Evolutionary conservation across 768 basidiomycete genomes (phyloP), one percentile per base, ranked within the genome.

Genomic region (Phanerochaete sordida): DNA sequence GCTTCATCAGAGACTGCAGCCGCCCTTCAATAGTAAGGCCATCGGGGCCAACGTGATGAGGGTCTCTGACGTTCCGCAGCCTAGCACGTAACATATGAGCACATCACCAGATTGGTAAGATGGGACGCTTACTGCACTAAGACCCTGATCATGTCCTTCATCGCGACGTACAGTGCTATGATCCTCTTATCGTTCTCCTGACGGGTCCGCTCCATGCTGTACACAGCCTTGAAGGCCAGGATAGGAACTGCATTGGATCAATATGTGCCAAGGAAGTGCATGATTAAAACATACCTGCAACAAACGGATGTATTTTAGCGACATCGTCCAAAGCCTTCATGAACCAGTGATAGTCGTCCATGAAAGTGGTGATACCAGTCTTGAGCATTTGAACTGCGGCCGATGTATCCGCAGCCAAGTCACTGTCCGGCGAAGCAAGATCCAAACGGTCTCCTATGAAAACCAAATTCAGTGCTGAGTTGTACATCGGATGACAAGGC

Each of bases 181-280:
- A 83, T 73, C 59, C 80, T 79, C 51, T 74, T 75, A 57, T 83
- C 78, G 54, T 84, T 84, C 30, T 81, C 80, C 43, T 77, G 70
- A 30, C 81, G 72, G 2, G 76, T 77, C 54, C 76, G 51, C 59
- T 83, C 81, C 43, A 83, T 68, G 15, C 75, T 74, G 23, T 81
- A 74, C 3, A 80, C 80, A 0, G 79, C 70, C 44, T 78, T 74
- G 68, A 84, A 84, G 0, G 81, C 81, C 8, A 76, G 63, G 19
- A 82, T 77, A 28, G 75, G 78, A 33, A 78, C 82, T 73, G 11
- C 11, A 8, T 26, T 33, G 8, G 1, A 6, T 51, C 50, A 33
- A 15, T 13, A 3, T n/a, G 12, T 51, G 28, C 9, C 50, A 16
- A 15, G 13, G 4, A 19, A 9, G 7, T 4, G 28, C 30, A 21